A percentile compares a stretch with the other conserved stretches of the same genome.
Conservation (phyloP, 345 rosid species). For the Eucalyptus caleyi region DNA sequence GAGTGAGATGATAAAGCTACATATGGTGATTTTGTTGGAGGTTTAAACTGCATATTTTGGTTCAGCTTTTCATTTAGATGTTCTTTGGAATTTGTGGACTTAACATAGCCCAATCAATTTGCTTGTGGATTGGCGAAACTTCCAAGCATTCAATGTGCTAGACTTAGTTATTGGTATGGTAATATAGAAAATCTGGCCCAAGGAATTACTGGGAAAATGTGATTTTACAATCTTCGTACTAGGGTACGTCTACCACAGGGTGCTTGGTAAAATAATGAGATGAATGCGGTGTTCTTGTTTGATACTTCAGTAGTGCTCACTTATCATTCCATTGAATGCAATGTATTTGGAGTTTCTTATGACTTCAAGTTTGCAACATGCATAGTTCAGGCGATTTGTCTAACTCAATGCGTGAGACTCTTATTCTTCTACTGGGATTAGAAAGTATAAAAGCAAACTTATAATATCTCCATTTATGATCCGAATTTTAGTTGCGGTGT, state of each 20-base stretch:
- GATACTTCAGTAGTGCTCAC: not conserved
- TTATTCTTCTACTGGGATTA: not conserved
- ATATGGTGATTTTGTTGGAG: not conserved
- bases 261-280: not conserved
- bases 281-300: not conserved
- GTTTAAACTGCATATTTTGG: not conserved
- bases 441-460: not conserved
- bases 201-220: not conserved
- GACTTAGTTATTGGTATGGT: not conserved
- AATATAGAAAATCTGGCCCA: not conserved
- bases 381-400: not conserved
- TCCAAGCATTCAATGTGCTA: not conserved
- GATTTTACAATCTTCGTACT: not conserved
- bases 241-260: not conserved
- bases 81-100: not conserved
- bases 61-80: not conserved
- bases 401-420: not conserved
- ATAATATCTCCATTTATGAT: not conserved
- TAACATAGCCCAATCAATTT: not conserved
- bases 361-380: not conserved
- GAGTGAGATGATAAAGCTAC: not conserved
- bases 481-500: not conserved
- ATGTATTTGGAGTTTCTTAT: not conserved
- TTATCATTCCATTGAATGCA: not conserved
- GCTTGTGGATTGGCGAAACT: not conserved